Evolutionary conservation across 495 filamentous ascomycete species (phyloP), one percentile per base, ranked within the genome.

Genomic region (Parathielavia appendiculata): DNA sequence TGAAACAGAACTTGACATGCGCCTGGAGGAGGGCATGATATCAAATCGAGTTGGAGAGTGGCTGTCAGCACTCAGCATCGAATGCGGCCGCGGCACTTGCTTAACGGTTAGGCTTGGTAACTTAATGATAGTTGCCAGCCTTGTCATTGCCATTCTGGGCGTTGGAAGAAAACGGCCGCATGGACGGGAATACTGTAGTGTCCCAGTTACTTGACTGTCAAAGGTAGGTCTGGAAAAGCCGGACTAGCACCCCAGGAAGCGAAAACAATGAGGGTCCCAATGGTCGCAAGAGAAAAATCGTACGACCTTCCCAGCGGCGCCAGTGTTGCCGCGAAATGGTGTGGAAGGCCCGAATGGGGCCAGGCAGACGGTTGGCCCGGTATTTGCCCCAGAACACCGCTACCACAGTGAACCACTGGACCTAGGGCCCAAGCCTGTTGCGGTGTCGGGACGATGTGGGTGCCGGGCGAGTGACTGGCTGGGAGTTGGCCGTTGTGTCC

Each of bases 1-100:
- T 78, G 74, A 79, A 79, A 78, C 73, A 68, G 68, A 63, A 65
- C 41, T 69, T 64, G 73, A 73, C 75, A 73, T 73, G 71, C 73
- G 68, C 71, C 65, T 73, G 76, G 73, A 68, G 62, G 67, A 66
- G 20, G 70, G 70, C 73, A 76, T 75, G 69, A 73, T 72, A 70
- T 66, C 68, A 75, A 70, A 69, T 70, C 68, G 73, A 67, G 69
- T 64, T 68, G 65, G 67, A 64, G 36, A 38, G 38, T 38, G 51
- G 51, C 56, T 59, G 30, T 38, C 58, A 63, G 34, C 51, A 34
- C 22, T 39, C 35, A 47, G 62, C 53, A 51, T 38, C 26, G 12
- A 57, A 43, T 53, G 46, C 59, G 56, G 56, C 51, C 62, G 60
- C 59, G 58, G 63, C 56, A 63, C 54, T 61, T 63, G 47, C 56